A percentile compares a stretch with the other conserved stretches of the same genome.
phyloP scores from a whole-genome alignment of 2,329 filamentous ascomycete species.

The Calonectria pseudoreteaudii region DNA sequence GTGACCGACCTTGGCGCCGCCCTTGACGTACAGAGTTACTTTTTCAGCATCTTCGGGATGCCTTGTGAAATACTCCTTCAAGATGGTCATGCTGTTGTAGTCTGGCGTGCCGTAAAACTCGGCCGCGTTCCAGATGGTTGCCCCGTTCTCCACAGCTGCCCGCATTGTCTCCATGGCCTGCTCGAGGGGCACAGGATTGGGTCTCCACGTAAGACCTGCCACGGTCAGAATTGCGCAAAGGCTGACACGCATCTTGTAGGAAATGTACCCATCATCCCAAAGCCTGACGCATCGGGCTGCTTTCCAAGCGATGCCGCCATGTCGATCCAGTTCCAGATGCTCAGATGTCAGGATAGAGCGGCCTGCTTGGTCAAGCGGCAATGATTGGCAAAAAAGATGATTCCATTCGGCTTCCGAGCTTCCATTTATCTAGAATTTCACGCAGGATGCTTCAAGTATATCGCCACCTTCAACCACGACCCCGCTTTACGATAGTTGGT shows the following conservation, averaged over 20 bases:
- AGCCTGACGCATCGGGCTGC: conserved; percentile 62
- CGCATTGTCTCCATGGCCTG: conserved; percentile 67
- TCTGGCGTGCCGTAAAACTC: conserved; percentile 73
- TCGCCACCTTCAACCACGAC: background rate
- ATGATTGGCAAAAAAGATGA: background rate
- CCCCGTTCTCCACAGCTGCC: conserved; percentile 59
- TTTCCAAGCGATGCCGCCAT: conserved; percentile 53
- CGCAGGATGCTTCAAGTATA: background rate
- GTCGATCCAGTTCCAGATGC: background rate
- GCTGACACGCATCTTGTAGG: background rate
- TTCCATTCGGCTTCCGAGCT: background rate
- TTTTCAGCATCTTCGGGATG: conserved; percentile 73
- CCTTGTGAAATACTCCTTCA: conserved; percentile 71
- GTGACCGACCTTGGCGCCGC: conserved; percentile 54
- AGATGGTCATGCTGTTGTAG: conserved; percentile 68
- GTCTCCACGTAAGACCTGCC: conserved; percentile 59
- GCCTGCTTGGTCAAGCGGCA: background rate
- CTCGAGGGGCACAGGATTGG: conserved; percentile 53
- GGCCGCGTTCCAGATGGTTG: conserved; percentile 70
- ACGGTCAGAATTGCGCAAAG: background rate
- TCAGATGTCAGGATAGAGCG: background rate
- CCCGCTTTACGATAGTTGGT: background rate
- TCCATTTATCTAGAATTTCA: background rate
- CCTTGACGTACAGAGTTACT: conserved; percentile 73
- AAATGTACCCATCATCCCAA: conserved; percentile 64